phyloP scores from a whole-genome alignment of 352 stramenopile genomes.

The Globisporangium middletonii region DNA sequence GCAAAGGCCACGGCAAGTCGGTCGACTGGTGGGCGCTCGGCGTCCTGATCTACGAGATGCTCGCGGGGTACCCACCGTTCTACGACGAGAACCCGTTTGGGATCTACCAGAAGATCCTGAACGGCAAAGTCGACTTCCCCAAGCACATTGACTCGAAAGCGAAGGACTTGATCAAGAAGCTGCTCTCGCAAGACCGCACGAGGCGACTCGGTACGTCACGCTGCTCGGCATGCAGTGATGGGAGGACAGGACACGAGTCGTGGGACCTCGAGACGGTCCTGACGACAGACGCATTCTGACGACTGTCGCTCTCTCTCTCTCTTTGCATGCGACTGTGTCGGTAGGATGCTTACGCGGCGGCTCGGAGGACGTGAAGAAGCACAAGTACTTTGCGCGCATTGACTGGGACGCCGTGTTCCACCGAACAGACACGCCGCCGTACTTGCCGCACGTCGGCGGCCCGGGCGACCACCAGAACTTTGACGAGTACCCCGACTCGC shows the following conservation, averaged over 20 bases:
- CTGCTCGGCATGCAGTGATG: too few species aligned
- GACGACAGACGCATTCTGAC: too few species aligned
- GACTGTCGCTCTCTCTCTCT: too few species aligned
- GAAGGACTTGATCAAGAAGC: constrained; percentile 90
- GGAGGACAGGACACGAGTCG: too few species aligned
- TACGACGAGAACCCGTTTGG: constrained; percentile 92
- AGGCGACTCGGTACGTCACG: constrained; percentile 78
- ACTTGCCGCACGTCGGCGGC: constrained; percentile 78
- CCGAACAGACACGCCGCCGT: constrained; percentile 68
- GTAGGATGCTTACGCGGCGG: constrained; percentile 88
- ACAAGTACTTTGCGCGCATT: constrained; percentile 90
- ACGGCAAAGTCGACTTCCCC: constrained; percentile 88
- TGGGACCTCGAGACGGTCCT: too few species aligned
- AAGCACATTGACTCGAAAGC: constrained; percentile 88
- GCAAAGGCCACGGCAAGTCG: constrained; percentile 85
- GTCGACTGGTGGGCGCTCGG: constrained; percentile 92
- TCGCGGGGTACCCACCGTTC: constrained; percentile 87
- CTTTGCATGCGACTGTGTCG: background rate
- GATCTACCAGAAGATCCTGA: constrained; percentile 94
- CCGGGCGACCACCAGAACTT: constrained; percentile 91
- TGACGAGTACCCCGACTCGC: constrained; percentile 90
- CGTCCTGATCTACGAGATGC: constrained; percentile 91
- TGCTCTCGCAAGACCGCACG: constrained; percentile 86
- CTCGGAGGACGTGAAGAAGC: constrained; percentile 87
- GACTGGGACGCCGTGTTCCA: constrained; percentile 82